Base-by-base conservation (phyloP, 345 rosid genomes). In the Nephelium lappaceum region DNA sequence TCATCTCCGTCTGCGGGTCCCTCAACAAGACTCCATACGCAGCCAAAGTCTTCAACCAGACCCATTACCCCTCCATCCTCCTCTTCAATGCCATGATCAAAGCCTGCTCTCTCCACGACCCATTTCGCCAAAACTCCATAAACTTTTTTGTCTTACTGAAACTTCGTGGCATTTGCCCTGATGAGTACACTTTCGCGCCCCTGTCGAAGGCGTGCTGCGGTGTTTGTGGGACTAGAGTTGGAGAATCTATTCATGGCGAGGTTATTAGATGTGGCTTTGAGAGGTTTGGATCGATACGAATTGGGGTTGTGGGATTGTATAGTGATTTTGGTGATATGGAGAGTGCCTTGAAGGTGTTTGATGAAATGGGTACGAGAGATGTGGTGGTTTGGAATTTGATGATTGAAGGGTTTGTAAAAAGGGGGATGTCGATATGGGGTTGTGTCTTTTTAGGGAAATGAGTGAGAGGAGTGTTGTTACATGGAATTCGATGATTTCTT, bases 141-240 rank as follows among this genome's bases (percentile, higher is more conserved):
- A 74, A 68, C 11, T 79, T 86, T 82, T 89, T 91, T 80, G 77
- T 87, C 53, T 74, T 61, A 19, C 81, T 93, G 90, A 91, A 88
- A 83, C 8, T 57, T 39, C 82, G 84, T 3, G 87, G 91, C 5
- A 88, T 93, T 80, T 87, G 83, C 85, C 85, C 92, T 6, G 97
- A 91, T 36, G 93, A 90, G 78, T 93, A 91, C 81, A 91, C 93
- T 10, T 87, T 89, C 74, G 90, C 91, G 45, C 97, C 97, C 8
- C 49, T 91, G 86, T 87, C 91, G 36, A 90, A 93, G 83, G 89
- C 93, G 0, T 90, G 95, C 73, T 82, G 90, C 1, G 67, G 69
- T 71, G 63, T 88, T 70, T 21, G 70, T 18, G 87, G 85, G 74
- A 27, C 81, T 0, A 77, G 81, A 36, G 39, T 84, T 45, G 93